phyloP scores from a whole-genome alignment of 2,329 filamentous ascomycete genomes.

The Aureobasidium uvarum region DNA sequence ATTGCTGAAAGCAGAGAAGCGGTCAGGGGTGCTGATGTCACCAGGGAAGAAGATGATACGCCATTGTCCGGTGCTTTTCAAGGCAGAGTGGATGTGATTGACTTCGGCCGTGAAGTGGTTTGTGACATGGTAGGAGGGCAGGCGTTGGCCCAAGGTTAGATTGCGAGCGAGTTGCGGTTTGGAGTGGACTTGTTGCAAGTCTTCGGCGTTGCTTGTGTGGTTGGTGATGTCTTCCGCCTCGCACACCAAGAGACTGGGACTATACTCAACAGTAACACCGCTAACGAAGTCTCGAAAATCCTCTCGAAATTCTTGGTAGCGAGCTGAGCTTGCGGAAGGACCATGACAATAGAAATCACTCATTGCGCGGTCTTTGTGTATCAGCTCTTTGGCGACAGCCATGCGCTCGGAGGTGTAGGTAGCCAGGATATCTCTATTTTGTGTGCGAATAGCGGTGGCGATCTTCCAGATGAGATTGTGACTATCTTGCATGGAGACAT shows the following conservation, averaged over 20 bases:
- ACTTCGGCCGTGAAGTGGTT: slow-evolving; percentile 18
- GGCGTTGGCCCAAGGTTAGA: neutral
- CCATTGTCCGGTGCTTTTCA: slow-evolving; percentile 1
- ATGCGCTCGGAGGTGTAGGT: slow-evolving; percentile 46
- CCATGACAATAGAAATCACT: neutral
- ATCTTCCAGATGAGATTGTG: slow-evolving; percentile 49
- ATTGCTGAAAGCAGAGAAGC: neutral
- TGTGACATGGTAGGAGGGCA: neutral
- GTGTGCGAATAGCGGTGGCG: slow-evolving; percentile 42
- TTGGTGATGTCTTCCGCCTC: neutral
- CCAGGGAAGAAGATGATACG: slow-evolving; percentile 1
- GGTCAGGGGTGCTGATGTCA: neutral
- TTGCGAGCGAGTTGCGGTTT: neutral
- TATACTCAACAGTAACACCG: neutral
- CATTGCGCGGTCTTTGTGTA: slow-evolving; percentile 43
- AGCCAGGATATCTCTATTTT: slow-evolving; percentile 41
- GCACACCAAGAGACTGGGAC: neutral
- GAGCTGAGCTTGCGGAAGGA: neutral
- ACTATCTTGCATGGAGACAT: slow-evolving; percentile 47
- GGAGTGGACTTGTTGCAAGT: neutral
- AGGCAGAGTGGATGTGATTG: neutral
- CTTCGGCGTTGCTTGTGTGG: neutral
- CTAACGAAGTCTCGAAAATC: slow-evolving; percentile 11
- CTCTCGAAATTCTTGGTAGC: slow-evolving; percentile 4
- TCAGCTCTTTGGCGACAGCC: slow-evolving; percentile 47